Evolutionary conservation across 495 filamentous ascomycete genomes (phyloP), one percentile per base, ranked within the genome.

Genomic region (Durotheca rogersii): DNA sequence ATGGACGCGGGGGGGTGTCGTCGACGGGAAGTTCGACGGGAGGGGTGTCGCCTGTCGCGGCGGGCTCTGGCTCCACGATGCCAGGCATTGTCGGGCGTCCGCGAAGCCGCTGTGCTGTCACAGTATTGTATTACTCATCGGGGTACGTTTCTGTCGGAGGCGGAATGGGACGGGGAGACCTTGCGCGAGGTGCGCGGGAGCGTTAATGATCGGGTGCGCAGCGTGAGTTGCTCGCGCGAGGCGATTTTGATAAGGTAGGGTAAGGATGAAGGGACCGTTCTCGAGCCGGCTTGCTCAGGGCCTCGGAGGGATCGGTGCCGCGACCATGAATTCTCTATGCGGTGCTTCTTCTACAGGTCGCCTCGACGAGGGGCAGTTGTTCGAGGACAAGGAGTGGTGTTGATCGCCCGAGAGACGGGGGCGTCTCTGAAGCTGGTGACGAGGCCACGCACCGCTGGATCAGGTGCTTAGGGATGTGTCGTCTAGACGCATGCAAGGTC

Each of bases 1-100:
- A 87, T 31, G 50, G 49, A 35, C 57, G 62, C 23, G 51, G 49
- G 21, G 63, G 60, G n/a, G 55, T 60, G 12, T 71, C 58, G 19
- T 71, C 65, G 54, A 65, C 17, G 44, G 63, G 64, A 25, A 65
- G 47, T 43, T 62, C 56, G 20, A 48, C 36, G 12, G 61, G 38
- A 47, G 52, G 50, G 55, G 56, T 43, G 16, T 65, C 47, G 51
- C 41, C 53, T 20, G 52, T 44, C 40, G 44, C 48, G 29, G 45
- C 42, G 27, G 34, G 20, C 34, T 62, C 57, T 40, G 54, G 51
- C 58, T 61, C 61, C 19, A 58, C 48, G 45, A 45, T 38, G 58
- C 61, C 46, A 49, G 61, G 61, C 61, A 64, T 67, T n/a, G 23
- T 50, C 53, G 57, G 42, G 42, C 56, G 47, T 61, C 34, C 53